These are phyloP conservation scores for Leptomonas pyrrhocoris DNA, from an alignment of 208 protist genomes.

Conservation along the genomic window DNA sequence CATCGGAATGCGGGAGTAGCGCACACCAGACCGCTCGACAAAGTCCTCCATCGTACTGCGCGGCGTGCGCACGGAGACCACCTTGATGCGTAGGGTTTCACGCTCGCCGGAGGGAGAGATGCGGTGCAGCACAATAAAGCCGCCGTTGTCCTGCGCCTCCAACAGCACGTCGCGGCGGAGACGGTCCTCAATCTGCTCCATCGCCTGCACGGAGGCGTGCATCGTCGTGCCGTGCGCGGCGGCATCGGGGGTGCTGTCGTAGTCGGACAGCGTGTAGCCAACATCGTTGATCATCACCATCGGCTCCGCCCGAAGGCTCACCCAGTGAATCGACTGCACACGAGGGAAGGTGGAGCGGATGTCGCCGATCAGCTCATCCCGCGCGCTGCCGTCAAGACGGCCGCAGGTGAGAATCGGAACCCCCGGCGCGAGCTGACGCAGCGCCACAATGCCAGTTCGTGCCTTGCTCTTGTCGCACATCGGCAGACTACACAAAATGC, in stretches of 20 bases:
- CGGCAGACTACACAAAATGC: conserved; percentile 79
- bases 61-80: conserved; percentile 66
- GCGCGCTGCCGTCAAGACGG: conserved; percentile 41
- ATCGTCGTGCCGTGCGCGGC: conserved; percentile 67
- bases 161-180: conserved; percentile 79
- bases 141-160: conserved; percentile 78
- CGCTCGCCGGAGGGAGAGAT: conserved; percentile 46
- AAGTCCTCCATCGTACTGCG: conserved; percentile 79
- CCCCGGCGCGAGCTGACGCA: conserved; percentile 80
- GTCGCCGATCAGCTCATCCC: conserved; percentile 52
- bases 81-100: conserved; percentile 59
- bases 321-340: conserved; percentile 65
- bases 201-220: conserved; percentile 79
- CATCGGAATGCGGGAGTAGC: conserved; percentile 82
- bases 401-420: conserved; percentile 88
- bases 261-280: conserved; percentile 80
- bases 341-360: conserved; percentile 63
- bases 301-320: conserved; percentile 85
- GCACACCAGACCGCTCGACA: conserved; percentile 45
- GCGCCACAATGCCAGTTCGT: conserved; percentile 30
- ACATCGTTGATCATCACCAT: conserved; percentile 87
- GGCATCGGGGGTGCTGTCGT: conserved; percentile 37
- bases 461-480: conserved; percentile 32
- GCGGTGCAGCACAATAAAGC: conserved; percentile 72
- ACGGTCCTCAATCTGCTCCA: conserved; percentile 90